A percentile compares a stretch with the other conserved stretches of the same genome.
These are phyloP conservation scores for Lentinus tigrinus DNA, from an alignment of 768 basidiomycete genomes.

Conservation along the genomic window DNA sequence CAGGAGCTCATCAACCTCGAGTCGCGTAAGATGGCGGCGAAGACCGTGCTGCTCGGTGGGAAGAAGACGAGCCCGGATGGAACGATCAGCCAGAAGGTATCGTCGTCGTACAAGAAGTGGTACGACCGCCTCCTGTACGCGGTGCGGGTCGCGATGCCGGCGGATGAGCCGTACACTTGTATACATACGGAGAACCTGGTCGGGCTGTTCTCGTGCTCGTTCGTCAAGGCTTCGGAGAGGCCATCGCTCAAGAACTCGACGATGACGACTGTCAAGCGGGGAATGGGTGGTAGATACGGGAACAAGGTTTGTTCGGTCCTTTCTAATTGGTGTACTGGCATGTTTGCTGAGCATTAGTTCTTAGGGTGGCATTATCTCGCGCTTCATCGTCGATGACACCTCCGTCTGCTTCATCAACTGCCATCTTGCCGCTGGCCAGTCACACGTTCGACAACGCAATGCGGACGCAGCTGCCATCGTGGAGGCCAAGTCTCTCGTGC, in stretches of 20 bases:
- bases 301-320: slow-evolving; percentile 72
- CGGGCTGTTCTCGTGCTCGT: slow-evolving; percentile 78
- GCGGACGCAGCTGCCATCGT: slow-evolving; percentile 85
- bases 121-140: slow-evolving; percentile 74
- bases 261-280: slow-evolving; percentile 85
- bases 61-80: slow-evolving; percentile 66
- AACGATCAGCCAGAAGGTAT: slow-evolving; percentile 77
- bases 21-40: slow-evolving; percentile 86
- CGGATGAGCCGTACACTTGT: slow-evolving; percentile 74
- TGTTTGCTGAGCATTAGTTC: neutral
- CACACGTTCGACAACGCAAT: slow-evolving; percentile 77
- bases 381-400: slow-evolving; percentile 88
- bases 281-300: slow-evolving; percentile 90
- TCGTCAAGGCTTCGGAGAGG: slow-evolving; percentile 70
- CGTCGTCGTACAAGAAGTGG: slow-evolving; percentile 86
- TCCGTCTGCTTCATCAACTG: slow-evolving; percentile 95
- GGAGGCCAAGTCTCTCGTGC: slow-evolving; percentile 75
- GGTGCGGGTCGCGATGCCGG: slow-evolving; percentile 71
- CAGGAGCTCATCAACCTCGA: slow-evolving; percentile 98
- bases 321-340: neutral
- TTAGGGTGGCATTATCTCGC: slow-evolving; percentile 87
- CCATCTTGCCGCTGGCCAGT: slow-evolving; percentile 95
- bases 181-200: slow-evolving; percentile 87
- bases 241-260: slow-evolving; percentile 60
- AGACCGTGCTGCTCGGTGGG: slow-evolving; percentile 78